phyloP scores from a whole-genome alignment of 2,329 filamentous ascomycete species.

The Alternaria ethzedia region DNA sequence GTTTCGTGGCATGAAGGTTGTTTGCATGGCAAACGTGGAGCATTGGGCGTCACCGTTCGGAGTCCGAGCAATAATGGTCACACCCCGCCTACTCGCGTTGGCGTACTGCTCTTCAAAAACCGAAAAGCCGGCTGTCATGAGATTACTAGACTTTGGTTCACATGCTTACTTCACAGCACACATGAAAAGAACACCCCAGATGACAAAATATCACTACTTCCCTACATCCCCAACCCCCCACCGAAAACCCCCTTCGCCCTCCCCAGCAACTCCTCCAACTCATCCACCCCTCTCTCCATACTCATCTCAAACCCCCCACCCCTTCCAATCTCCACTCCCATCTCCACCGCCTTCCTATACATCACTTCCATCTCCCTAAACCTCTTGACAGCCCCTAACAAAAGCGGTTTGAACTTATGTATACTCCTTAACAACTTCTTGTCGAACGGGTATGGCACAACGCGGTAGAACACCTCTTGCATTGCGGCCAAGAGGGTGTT shows the following conservation, averaged over 20 bases:
- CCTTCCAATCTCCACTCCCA: not conserved
- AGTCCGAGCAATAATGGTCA: not conserved
- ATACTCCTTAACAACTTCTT: not conserved
- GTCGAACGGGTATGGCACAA: not conserved
- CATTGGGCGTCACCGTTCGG: not conserved
- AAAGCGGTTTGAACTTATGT: not conserved
- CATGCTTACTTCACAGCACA: no score
- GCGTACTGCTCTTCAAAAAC: no score
- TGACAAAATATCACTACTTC: no score
- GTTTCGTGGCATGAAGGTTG: not conserved
- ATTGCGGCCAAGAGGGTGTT: not conserved
- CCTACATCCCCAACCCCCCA: not conserved
- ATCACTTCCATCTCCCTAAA: not conserved
- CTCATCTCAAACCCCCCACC: not conserved
- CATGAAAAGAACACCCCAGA: no score
- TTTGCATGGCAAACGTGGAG: not conserved
- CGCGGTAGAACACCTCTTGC: not conserved
- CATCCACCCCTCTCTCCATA: not conserved
- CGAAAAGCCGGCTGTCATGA: no score
- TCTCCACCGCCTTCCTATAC: not conserved
- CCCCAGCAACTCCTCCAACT: not conserved
- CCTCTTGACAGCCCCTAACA: fast-evolving
- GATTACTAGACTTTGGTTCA: no score
- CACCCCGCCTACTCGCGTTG: no score
- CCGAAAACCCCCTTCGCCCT: not conserved